Conservation (phyloP, 352 stramenopile genomes). For the Aphanomyces stellatus region DNA sequence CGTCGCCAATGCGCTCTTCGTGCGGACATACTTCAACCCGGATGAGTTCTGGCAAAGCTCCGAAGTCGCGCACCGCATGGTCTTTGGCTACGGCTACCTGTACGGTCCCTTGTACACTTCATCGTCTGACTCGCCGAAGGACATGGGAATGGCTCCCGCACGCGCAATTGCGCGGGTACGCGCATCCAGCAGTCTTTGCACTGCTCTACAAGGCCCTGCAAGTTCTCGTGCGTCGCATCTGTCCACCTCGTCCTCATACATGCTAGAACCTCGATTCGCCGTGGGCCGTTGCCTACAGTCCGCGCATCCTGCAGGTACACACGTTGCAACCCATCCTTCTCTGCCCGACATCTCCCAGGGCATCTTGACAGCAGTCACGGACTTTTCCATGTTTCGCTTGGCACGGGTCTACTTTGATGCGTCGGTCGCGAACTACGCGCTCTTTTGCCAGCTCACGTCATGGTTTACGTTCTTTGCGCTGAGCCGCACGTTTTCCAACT, state of each 20-base stretch:
- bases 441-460: constrained; percentile 67
- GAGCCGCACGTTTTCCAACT: constrained; percentile 82
- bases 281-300: constrained; percentile 75
- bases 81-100: constrained; percentile 82
- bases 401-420: constrained; percentile 53
- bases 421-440: constrained; percentile 50
- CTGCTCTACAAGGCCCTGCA: constrained; percentile 68
- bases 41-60: constrained; percentile 87
- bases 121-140: constrained; percentile 24
- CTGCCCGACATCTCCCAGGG: constrained; percentile 26
- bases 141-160: constrained; percentile 83
- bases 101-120: constrained; percentile 25
- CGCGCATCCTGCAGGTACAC: constrained; percentile 54
- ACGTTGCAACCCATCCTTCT: not conserved
- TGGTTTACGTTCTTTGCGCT: constrained; percentile 85
- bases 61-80: constrained; percentile 75
- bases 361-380: constrained; percentile 49
- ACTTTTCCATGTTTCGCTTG: constrained; percentile 68
- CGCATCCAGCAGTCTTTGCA: constrained; percentile 67
- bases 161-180: constrained; percentile 60
- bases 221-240: constrained; percentile 34
- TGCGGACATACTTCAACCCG: constrained; percentile 79
- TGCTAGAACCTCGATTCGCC: constrained; percentile 59
- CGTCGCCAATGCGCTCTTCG: constrained; percentile 72
- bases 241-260: not conserved